Conservation (phyloP, 1,284 basidiomycete genomes). For the Ustilago shanxiensis region DNA sequence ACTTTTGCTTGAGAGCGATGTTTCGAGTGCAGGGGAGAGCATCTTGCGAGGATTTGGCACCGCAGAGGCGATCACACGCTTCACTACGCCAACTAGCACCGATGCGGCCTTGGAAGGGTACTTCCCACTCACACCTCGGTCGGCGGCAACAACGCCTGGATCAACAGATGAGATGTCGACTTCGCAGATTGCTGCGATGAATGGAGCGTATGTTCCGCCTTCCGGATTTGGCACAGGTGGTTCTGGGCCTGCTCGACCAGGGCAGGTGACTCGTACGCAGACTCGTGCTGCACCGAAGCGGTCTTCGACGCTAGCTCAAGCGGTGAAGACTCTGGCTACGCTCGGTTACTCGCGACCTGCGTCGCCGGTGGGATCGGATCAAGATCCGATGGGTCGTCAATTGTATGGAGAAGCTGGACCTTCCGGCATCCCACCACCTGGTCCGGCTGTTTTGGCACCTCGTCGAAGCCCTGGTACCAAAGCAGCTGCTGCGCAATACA, state of each 20-base stretch:
- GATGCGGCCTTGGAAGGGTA: constrained; percentile 65
- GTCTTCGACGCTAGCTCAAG: constrained; percentile 56
- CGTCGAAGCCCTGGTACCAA: constrained; percentile 37
- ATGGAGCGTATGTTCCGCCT: constrained; percentile 38
- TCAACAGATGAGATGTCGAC: constrained; percentile 58
- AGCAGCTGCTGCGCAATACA: constrained; percentile 46
- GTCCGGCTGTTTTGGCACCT: constrained; percentile 46
- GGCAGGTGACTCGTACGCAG: constrained; percentile 37
- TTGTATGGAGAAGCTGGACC: constrained; percentile 46
- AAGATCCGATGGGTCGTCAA: constrained; percentile 39
- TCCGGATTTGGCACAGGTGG: constrained; percentile 50
- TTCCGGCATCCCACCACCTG: constrained; percentile 46
- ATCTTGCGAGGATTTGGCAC: constrained; percentile 38
- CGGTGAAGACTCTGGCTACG: constrained; percentile 62
- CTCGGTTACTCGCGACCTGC: constrained; percentile 61
- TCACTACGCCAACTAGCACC: constrained; percentile 63
- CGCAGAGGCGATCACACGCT: constrained; percentile 49
- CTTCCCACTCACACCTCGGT: constrained; percentile 72
- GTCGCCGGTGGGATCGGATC: constrained; percentile 51
- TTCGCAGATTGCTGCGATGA: constrained; percentile 45
- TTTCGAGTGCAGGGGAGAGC: constrained; percentile 72
- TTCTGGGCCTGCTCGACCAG: constrained; percentile 37
- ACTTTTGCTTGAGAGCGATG: constrained; percentile 86
- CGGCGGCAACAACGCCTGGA: constrained; percentile 68
- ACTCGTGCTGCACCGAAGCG: constrained; percentile 72